Percentiles rank a stretch among this genome's conserved stretches.
Conservation (phyloP, 148 eudicot genomes). For the Limonium bicolor region DNA sequence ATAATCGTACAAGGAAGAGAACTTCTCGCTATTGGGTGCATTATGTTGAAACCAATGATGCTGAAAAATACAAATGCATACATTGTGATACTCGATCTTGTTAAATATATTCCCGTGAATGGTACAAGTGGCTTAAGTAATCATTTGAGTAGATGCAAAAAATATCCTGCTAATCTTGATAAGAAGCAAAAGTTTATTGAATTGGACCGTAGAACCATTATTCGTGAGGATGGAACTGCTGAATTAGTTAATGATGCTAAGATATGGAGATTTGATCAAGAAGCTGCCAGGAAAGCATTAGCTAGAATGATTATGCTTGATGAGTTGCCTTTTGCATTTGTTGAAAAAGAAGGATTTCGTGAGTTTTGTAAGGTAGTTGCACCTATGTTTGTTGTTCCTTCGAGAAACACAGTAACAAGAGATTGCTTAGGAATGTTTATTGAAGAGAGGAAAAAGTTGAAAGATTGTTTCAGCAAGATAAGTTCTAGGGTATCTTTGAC, state of each 20-base stretch:
- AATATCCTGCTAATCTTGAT: not conserved
- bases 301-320: constrained; percentile 6
- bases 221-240: not conserved
- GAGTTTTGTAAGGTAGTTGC: not conserved
- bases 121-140: not conserved
- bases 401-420: not conserved
- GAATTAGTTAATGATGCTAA: not conserved
- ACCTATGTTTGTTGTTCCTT: not conserved
- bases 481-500: not conserved
- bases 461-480: not conserved
- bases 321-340: constrained; percentile 10
- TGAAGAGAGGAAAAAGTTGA: not conserved
- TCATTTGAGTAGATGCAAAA: not conserved
- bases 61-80: not conserved
- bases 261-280: not conserved
- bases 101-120: not conserved
- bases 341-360: constrained; percentile 4
- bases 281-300: not conserved
- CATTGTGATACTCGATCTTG: not conserved
- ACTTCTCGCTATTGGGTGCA: not conserved
- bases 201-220: not conserved
- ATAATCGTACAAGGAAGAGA: too few species aligned
- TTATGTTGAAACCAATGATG: not conserved
- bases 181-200: not conserved
- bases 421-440: not conserved